phyloP scores from a whole-genome alignment of 2,329 filamentous ascomycete species.

The Botryotinia narcissicola region DNA sequence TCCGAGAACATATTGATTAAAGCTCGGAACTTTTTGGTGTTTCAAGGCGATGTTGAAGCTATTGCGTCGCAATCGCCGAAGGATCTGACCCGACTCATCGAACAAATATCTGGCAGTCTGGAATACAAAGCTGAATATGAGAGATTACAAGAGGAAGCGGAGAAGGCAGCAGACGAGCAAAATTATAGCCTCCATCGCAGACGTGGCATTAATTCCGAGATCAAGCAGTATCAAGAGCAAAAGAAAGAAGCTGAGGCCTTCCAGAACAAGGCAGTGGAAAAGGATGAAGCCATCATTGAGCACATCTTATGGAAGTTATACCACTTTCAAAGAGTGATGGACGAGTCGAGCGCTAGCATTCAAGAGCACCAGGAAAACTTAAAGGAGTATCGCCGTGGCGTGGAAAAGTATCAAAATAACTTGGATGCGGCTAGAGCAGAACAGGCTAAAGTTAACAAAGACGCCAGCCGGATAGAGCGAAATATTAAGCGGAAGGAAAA shows the following conservation, averaged over 20 bases:
- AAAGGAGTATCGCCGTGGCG: constrained; percentile 84
- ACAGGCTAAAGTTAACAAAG: constrained; percentile 73
- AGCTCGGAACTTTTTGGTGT: constrained; percentile 95
- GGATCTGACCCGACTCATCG: constrained; percentile 88
- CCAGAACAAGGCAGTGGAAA: constrained; percentile 83
- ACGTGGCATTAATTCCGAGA: constrained; percentile 93
- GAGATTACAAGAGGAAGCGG: constrained; percentile 77
- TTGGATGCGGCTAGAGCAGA: constrained; percentile 80
- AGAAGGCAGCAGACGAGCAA: constrained; percentile 84
- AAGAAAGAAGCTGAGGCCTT: constrained; percentile 95
- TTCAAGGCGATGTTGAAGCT: constrained; percentile 95
- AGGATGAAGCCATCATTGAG: constrained; percentile 85
- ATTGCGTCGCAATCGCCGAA: constrained; percentile 94
- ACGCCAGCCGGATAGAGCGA: constrained; percentile 79
- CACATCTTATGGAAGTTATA: constrained; percentile 97
- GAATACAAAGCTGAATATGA: constrained; percentile 96
- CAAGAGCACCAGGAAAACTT: constrained; percentile 92
- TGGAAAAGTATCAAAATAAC: constrained; percentile 77
- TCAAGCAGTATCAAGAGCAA: constrained; percentile 96
- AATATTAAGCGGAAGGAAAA: constrained; percentile 83
- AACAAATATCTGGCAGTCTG: constrained; percentile 94
- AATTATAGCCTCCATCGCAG: constrained; percentile 84
- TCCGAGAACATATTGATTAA: constrained; percentile 96
- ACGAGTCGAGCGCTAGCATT: constrained; percentile 86
- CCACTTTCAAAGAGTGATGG: constrained; percentile 90